A percentile compares a stretch with the other conserved stretches of the same genome.
These are phyloP conservation scores for Dillenia suffruticosa DNA, from an alignment of 164 flowering plant genomes.

Conservation along the genomic window DNA sequence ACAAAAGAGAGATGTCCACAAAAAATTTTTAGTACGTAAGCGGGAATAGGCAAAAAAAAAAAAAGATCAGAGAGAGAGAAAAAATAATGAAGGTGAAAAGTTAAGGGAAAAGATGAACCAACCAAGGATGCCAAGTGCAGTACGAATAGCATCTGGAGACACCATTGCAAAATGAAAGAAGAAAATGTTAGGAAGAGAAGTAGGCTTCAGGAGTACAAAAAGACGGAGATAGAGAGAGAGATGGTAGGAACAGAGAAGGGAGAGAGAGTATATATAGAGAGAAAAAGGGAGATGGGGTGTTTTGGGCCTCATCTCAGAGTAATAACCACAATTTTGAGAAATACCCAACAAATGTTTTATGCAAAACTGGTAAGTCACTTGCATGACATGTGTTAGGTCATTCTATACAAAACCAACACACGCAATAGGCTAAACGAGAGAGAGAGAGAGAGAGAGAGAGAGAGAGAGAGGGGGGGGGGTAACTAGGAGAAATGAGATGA, in stretches of 20 bases:
- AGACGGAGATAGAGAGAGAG: background rate
- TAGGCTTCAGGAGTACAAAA: too few species aligned
- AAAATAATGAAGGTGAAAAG: background rate
- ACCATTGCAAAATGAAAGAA: slow-evolving; percentile 29
- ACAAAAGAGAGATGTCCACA: slow-evolving; percentile 13
- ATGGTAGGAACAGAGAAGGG: background rate
- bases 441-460: background rate
- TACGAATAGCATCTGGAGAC: slow-evolving; percentile 35
- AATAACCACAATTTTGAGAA: background rate
- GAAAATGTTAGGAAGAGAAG: background rate
- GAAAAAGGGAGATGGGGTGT: background rate
- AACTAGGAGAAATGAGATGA: too few species aligned
- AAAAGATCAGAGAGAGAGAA: background rate
- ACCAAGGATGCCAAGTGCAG: slow-evolving; percentile 56
- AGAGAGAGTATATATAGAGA: slow-evolving; percentile 7
- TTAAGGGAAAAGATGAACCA: background rate
- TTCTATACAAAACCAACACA: slow-evolving; percentile 11
- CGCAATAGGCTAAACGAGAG: background rate
- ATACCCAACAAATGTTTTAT: background rate
- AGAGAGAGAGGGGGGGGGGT: background rate
- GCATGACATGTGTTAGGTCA: slow-evolving; percentile 26
- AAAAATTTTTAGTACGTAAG: background rate
- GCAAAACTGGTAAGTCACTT: slow-evolving; percentile 16
- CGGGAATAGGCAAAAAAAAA: too few species aligned
- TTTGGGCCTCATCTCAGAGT: slow-evolving; percentile 7